Conservation (phyloP, 1,284 basidiomycete species). For the Porodaedalea pini region DNA sequence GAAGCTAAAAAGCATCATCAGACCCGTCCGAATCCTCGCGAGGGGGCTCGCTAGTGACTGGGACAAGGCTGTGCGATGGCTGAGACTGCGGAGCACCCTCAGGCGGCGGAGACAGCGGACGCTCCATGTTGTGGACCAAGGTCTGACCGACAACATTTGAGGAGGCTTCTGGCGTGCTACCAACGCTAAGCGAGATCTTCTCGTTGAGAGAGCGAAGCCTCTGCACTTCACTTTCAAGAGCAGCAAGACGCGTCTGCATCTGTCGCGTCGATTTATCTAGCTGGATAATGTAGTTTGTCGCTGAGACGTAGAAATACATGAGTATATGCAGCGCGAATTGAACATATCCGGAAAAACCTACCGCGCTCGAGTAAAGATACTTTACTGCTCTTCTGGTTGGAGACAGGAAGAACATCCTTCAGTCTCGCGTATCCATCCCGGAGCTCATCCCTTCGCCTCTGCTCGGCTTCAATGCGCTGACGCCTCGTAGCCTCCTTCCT, state of each 20-base stretch:
- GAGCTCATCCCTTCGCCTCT: conserved; percentile 81
- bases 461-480: conserved; percentile 82
- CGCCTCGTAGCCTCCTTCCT: conserved; percentile 78
- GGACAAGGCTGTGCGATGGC: conserved; percentile 44
- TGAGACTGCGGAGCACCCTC: conserved; percentile 38
- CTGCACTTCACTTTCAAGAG: conserved; percentile 62
- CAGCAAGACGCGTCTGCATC: conserved; percentile 58
- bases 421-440: conserved; percentile 83
- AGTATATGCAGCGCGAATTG: neutral
- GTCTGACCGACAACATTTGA: conserved; percentile 52
- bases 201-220: conserved; percentile 71
- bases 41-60: conserved; percentile 51
- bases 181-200: conserved; percentile 65
- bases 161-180: conserved; percentile 20
- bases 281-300: conserved; percentile 68
- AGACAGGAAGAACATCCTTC: conserved; percentile 79
- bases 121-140: conserved; percentile 43
- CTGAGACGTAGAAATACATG: conserved; percentile 34
- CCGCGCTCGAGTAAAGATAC: conserved; percentile 84
- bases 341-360: conserved; percentile 34
- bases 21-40: conserved; percentile 20
- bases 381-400: conserved; percentile 86
- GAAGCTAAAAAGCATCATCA: conserved; percentile 10
- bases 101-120: conserved; percentile 62
- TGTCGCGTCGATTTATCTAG: conserved; percentile 69